A percentile compares a stretch with the other conserved stretches of the same genome.
Evolutionary conservation across 257 asterid species (phyloP).

Genomic region (Ocimum tenuiflorum): DNA sequence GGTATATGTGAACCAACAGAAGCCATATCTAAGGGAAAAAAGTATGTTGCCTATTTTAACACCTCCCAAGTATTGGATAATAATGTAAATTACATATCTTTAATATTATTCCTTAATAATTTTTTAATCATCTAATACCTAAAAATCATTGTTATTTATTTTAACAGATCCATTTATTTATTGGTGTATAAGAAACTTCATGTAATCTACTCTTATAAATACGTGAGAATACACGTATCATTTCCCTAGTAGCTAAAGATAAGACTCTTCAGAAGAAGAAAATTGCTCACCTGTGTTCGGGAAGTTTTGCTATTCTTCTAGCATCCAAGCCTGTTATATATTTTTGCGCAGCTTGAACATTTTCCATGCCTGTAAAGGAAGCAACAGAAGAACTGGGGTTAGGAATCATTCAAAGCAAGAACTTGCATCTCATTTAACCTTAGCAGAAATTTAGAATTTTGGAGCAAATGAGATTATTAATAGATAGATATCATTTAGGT

Average conservation of each 20-base stretch:
- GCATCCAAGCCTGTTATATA: slow-evolving; percentile 95
- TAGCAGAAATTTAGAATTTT: not conserved
- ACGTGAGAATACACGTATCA: no score
- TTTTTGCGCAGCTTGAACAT: slow-evolving; percentile 90
- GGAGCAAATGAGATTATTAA: not conserved
- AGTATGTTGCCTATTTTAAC: no score
- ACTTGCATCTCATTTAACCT: not conserved
- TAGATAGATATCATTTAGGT: not conserved
- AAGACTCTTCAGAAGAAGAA: not conserved
- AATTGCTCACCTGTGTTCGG: slow-evolving; percentile 72
- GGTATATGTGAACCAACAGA: no score
- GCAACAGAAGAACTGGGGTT: not conserved
- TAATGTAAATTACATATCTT: no score
- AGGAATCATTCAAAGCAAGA: slow-evolving; percentile 1
- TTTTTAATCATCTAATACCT: no score
- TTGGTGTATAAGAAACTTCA: no score
- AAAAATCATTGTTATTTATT: no score
- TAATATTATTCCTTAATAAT: no score
- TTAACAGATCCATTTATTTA: no score
- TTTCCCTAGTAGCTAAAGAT: not conserved
- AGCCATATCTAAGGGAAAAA: no score
- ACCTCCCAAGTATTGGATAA: no score
- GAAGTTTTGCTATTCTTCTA: slow-evolving; percentile 84
- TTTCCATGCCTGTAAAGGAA: slow-evolving; percentile 56
- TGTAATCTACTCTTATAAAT: no score